Evolutionary conservation across 495 filamentous ascomycete species (phyloP), one percentile per base, ranked within the genome.

Genomic region (Penicillium chermesinum): DNA sequence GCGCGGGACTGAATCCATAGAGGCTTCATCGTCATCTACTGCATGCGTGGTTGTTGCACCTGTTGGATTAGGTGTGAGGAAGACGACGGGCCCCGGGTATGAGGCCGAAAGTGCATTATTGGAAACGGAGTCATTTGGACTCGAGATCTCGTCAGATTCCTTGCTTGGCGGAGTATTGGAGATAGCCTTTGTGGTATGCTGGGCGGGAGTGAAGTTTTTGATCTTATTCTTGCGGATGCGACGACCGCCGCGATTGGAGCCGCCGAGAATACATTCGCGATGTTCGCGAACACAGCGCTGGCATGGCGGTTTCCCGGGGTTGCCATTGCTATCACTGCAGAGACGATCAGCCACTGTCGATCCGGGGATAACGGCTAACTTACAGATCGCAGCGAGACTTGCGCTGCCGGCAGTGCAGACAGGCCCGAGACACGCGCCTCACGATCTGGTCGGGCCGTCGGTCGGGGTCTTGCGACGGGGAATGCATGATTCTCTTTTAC

Each of bases 361-460:
- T 49, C 50, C 38, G 44, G 45, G 44, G 22, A 22, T 21, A 17
- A 1, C 20, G 18, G 7, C 10, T 21, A 22, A 71, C 72, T 58
- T 77, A 83, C 76, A 85, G 65, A 61, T 83, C 79, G 66, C 81
- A 85, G 52, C 77, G 77, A 7, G 75, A 79, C 59, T 85, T 85
- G 50, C 81, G 66, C 64, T 79, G 79, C 39, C 81, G 57, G 58
- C 81, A 85, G 50, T 79, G 74, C 49, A 84, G 58, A 64, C 81
- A 85, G 10, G 81, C 81, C 40, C 79, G 68, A 22, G 81, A 81
- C 2, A 80, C 80, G 42, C 81, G 71, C 67, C 81, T 83, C 52
- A 70, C 70, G 52, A 62, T 41, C 17, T 61, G 56, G 48, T 63
- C 60, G 19, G 52, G 44, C 44, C 54, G 59, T 13, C 27, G 36